Evolutionary conservation across 352 stramenopile genomes (phyloP), one percentile per base, ranked within the genome.

Genomic region (Pythium monospermum): DNA sequence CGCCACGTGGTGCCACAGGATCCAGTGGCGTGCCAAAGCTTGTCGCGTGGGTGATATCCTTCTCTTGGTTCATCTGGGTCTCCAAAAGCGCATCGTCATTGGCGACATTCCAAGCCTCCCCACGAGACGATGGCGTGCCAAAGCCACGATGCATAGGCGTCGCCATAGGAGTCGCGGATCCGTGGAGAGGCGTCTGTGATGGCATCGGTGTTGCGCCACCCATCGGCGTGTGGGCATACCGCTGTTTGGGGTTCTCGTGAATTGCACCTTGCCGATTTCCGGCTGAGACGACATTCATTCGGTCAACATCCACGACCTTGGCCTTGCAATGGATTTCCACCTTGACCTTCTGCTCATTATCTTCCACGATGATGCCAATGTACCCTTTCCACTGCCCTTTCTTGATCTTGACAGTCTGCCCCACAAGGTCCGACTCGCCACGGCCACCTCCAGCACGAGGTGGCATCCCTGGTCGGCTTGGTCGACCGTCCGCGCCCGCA

Each of bases 341-440:
- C 64, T 96, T 96, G 57, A 94, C 85, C 62, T 93, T 96, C 51
- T 85, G 76, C 23, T 95, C 86, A 46, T 63, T 84, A 70, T 93
- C 84, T 59, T 93, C 84, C 23, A 95, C 83, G 32, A 95, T 81
- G 51, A 96, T 96, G 59, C 86, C 86, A 51, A 95, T 95, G 68
- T 96, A 96, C 27, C 85, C 85, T 76, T 96, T 96, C 83, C 85
- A 95, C 37, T 87, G 83, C 1, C 86, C 86, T 53, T 92, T 91
- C 58, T 92, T 95, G 61, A 96, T 87, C 68, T 94, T 94, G 19
- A 96, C 85, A 4, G 85, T 95, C 61, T 95, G 89, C 6, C 86
- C 85, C 3, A 95, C 73, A 16, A 95, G 54, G 28, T 92, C 84
- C 1, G 83, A 92, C 54, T 94, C 79, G 26, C 70, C 68, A 43